Evolutionary conservation across 1,139 yeast species (phyloP).

Genomic region (Meyerozyma guilliermondii): DNA sequence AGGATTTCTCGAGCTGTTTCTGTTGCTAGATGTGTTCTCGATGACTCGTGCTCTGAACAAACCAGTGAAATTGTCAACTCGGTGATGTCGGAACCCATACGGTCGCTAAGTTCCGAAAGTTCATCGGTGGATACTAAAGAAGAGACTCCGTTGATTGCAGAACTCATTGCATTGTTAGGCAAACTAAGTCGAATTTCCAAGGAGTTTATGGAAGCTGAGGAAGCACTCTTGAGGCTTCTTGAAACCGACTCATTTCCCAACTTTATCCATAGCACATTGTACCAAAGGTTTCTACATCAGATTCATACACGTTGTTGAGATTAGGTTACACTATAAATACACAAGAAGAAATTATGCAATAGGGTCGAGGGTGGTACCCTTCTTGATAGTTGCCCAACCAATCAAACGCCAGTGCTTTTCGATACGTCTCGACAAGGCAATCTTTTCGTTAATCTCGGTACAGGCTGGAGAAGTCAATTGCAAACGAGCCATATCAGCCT

Average conservation of each 20-base stretch:
- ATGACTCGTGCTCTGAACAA: conserved; percentile 12
- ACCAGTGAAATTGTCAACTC: neutral
- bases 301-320: neutral
- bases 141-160: conserved; percentile 5
- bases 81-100: conserved; percentile 10
- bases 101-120: neutral
- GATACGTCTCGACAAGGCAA: conserved; percentile 97
- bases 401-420: conserved; percentile 99
- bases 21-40: conserved; percentile 4
- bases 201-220: conserved; percentile 25
- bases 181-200: conserved; percentile 34
- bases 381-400: conserved; percentile 99
- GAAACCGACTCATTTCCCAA: conserved; percentile 72
- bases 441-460: conserved; percentile 96
- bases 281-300: conserved; percentile 5
- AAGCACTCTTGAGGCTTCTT: conserved; percentile 54
- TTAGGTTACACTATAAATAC: conserved; percentile 4
- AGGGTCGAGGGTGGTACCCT: conserved; percentile 87
- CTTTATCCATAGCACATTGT: conserved; percentile 40
- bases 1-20: conserved; percentile 40
- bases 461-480: conserved; percentile 97
- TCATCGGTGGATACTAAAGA: conserved; percentile 15
- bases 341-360: conserved; percentile 23
- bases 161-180: conserved; percentile 23
- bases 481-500: conserved; percentile 99